Conservation (phyloP, 768 basidiomycete genomes). For the Collybiopsis luxurians region DNA sequence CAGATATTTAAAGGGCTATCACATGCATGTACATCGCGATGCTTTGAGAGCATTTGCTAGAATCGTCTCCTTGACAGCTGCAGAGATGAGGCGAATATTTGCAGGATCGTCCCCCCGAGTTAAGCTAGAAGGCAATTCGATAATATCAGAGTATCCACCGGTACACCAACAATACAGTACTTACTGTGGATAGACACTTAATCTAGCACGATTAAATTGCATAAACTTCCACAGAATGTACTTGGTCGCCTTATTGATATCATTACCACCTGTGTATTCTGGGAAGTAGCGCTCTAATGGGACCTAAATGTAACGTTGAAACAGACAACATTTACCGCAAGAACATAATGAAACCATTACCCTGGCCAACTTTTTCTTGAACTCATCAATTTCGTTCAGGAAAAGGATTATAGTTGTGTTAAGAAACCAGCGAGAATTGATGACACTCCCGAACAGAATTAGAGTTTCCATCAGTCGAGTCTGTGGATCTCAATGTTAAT, state of each 20-base stretch:
- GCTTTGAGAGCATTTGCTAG: conserved; percentile 78
- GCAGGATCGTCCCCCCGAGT: conserved; percentile 88
- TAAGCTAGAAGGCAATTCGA: conserved; percentile 40
- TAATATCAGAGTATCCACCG: not conserved
- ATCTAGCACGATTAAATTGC: conserved; percentile 79
- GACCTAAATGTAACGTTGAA: conserved; percentile 25
- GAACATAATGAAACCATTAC: conserved; percentile 13
- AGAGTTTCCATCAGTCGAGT: conserved; percentile 78
- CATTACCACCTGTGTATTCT: conserved; percentile 84
- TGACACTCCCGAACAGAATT: conserved; percentile 71
- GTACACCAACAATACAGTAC: conserved; percentile 23
- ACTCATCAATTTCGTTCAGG: conserved; percentile 73
- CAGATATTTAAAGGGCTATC: too few species aligned
- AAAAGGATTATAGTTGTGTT: conserved; percentile 65
- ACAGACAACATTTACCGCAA: not conserved
- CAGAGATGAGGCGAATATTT: conserved; percentile 74
- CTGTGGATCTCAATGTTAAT: conserved; percentile 28
- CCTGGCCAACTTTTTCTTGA: conserved; percentile 58
- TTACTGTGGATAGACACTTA: conserved; percentile 91
- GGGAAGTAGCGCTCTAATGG: conserved; percentile 80
- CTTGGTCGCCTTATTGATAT: conserved; percentile 93
- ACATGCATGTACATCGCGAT: too few species aligned
- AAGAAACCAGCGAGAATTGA: conserved; percentile 79
- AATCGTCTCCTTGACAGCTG: conserved; percentile 84
- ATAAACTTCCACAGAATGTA: conserved; percentile 95